A percentile compares a stretch with the other conserved stretches of the same genome.
phyloP scores from a whole-genome alignment of 1,284 basidiomycete species.

The Ustilago xerochloae region DNA sequence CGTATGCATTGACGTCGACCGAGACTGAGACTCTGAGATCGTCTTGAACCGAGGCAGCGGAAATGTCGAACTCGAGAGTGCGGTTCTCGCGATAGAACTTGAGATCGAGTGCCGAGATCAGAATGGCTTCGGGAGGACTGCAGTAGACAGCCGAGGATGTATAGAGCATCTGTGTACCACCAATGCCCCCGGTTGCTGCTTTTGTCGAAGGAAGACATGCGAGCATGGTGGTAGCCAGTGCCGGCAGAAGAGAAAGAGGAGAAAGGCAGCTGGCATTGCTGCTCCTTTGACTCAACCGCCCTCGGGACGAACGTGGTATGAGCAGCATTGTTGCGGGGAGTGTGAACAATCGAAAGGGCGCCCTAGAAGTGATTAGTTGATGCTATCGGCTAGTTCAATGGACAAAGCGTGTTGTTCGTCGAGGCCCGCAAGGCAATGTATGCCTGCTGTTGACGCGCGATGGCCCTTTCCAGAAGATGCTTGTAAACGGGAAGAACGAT shows the following conservation, averaged over 20 bases:
- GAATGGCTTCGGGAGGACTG: conserved; percentile 57
- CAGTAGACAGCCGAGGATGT: conserved; percentile 66
- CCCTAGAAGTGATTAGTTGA: no score
- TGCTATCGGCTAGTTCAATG: not conserved
- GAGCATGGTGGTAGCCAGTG: conserved; percentile 12
- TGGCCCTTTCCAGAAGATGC: no score
- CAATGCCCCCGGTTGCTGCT: conserved; percentile 21
- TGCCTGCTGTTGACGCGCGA: no score
- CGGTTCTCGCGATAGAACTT: conserved; percentile 59
- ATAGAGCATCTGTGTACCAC: conserved; percentile 42
- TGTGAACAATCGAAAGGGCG: no score
- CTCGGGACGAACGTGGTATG: not conserved
- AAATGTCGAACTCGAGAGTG: conserved; percentile 63
- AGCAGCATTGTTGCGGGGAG: conserved; percentile 5
- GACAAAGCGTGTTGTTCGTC: no score
- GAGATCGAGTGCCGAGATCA: conserved; percentile 58
- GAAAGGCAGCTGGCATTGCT: not conserved
- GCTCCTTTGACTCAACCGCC: not conserved
- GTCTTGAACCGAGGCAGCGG: conserved; percentile 56
- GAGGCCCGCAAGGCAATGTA: no score
- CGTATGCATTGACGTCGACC: conserved; percentile 64
- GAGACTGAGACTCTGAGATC: conserved; percentile 45
- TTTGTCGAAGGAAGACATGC: not conserved
- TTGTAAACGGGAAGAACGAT: not conserved
- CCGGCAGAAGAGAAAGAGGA: not conserved